Evolutionary conservation across 2,329 filamentous ascomycete species (phyloP).

Genomic region (Aspergillus bombycis): DNA sequence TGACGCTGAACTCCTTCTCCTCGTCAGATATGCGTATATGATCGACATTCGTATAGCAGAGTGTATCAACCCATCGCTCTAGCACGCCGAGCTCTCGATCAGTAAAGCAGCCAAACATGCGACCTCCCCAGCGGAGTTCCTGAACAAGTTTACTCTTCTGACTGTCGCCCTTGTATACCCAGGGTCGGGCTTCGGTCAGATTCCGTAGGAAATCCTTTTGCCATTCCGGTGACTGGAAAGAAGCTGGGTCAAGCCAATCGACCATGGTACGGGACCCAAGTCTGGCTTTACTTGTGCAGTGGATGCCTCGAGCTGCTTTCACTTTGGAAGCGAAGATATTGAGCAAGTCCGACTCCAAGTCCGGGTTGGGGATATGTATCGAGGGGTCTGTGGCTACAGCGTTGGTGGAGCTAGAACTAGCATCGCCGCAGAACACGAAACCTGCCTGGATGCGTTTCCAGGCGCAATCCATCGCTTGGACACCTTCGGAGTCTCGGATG

Average conservation of each 20-base stretch:
- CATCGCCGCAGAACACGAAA: background rate
- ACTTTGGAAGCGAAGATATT: background rate
- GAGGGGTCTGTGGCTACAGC: too few relatives aligned
- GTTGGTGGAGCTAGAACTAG: background rate
- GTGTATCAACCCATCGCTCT: background rate
- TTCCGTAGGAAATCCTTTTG: background rate
- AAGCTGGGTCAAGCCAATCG: background rate
- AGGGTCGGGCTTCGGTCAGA: background rate
- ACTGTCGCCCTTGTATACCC: background rate
- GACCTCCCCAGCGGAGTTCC: background rate
- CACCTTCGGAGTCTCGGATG: background rate
- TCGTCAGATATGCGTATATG: background rate
- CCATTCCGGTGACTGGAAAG: background rate
- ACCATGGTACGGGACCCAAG: background rate
- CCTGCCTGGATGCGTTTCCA: background rate
- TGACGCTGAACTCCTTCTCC: background rate
- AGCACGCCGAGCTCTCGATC: background rate
- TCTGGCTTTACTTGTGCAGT: background rate
- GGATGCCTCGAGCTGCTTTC: background rate
- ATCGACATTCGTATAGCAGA: background rate
- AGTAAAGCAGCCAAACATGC: background rate
- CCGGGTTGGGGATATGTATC: too few relatives aligned
- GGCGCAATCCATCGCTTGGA: background rate
- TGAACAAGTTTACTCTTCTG: background rate
- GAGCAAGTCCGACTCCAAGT: background rate